phyloP scores from a whole-genome alignment of 306 rosid genomes.

The Fragaria iinumae region DNA sequence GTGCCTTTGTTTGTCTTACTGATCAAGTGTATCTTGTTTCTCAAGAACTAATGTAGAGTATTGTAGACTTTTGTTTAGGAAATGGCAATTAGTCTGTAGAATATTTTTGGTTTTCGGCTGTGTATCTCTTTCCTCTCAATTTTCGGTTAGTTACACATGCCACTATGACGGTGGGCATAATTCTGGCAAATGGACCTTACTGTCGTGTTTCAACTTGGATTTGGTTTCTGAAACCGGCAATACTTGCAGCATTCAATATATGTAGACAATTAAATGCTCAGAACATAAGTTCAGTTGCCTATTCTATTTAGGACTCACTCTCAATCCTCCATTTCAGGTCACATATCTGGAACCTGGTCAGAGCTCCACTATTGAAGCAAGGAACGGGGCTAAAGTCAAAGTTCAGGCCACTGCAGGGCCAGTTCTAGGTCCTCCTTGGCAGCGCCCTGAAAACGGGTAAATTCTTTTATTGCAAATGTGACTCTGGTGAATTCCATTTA shows the following conservation, averaged over 20 bases:
- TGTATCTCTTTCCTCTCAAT: not conserved
- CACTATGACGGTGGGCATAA: not conserved
- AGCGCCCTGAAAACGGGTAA: conserved; percentile 95
- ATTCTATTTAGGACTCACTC: not conserved
- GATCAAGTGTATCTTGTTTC: not conserved
- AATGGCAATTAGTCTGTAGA: not conserved
- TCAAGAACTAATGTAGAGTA: not conserved
- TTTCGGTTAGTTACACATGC: not conserved
- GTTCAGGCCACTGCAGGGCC: conserved; percentile 89
- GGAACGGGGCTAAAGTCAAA: conserved; percentile 48
- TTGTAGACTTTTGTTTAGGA: not conserved
- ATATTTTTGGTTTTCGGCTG: not conserved
- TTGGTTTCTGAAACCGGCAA: not conserved
- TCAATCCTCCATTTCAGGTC: conserved; percentile 45
- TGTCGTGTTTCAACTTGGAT: conserved; percentile 6
- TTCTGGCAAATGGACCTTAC: no score
- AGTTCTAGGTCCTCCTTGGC: conserved; percentile 98
- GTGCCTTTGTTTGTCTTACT: no score
- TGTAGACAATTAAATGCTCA: no score
- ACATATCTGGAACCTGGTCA: conserved; percentile 85
- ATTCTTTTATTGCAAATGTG: conserved; percentile 5
- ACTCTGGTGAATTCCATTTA: not conserved
- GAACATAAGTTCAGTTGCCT: conserved; percentile 3
- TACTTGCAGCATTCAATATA: not conserved
- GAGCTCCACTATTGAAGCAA: conserved; percentile 67